Base-by-base conservation (phyloP, 2,329 filamentous ascomycete genomes). In the Neofusicoccum sp. region DNA sequence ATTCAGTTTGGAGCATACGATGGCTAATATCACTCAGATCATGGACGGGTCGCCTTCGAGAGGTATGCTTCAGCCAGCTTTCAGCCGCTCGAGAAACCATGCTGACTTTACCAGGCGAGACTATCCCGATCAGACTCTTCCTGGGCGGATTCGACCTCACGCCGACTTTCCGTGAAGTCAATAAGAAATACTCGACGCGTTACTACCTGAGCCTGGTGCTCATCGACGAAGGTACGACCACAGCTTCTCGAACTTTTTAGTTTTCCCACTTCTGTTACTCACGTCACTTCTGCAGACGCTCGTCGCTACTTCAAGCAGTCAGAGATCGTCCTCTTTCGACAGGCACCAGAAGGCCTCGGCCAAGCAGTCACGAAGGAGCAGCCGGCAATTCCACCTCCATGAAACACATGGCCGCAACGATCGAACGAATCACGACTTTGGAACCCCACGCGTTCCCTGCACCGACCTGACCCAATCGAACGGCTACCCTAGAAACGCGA, bases 1-100 rank as follows among this genome's bases (percentile, higher is more conserved):
- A 34, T 16, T 31, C 16, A 8, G 12, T n/a, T 36, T 14, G 22
- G 8, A 22, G 28, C 11, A 36, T n/a, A 6, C 5, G 29, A 37
- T 59, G 50, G 16, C 67, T 71, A 49, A 71, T 33, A 9, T 29
- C 9, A 56, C 8, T n/a, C 62, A 91, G 89, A 99, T 99, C 74
- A 99, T 99, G 95, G 95, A 99, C 76, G 95, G 95, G 65, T 98
- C 94, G n/a, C 95, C 95, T 37, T 97, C 93, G 60, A 86, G 95
- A 82, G 93, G 91, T 85, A 88, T 85, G 81, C 50, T 39, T 45
- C 50, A 29, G 6, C 28, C 11, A 31, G 1, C 6, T 29, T 12
- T 34, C 28, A 11, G 22, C 29, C 29, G 3, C n/a, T 12, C 3
- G 41, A 29, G 22, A 22, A 31, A 9, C 6, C 22, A 48, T 34